Base-by-base conservation (phyloP, 441 rosid genomes). In the Omphalea diandra region DNA sequence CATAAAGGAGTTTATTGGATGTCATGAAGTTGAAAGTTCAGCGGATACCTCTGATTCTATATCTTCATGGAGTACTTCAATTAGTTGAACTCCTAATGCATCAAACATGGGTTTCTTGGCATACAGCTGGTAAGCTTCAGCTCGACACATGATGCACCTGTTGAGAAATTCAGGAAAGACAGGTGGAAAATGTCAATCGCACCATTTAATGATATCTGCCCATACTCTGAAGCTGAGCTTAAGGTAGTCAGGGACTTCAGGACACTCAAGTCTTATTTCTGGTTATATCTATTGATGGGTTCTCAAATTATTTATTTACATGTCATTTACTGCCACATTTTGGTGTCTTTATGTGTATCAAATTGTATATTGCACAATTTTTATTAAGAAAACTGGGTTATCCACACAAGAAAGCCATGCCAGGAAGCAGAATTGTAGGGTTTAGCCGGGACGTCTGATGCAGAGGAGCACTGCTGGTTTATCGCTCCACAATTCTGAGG, bases 61-160 rank as follows among this genome's bases (percentile, higher is more conserved):
- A 73, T 80, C 83, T 71, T 89, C 88, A 32, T 87, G 95, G 65
- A 89, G 88, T 78, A 87, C 79, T n/a, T 88, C 90, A 49, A 78
- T 44, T 44, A 86, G 80, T 76, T 81, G 92, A 68, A 86, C 50
- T 63, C 90, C 89, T 41, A 89, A 75, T 52, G 84, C 86, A 67
- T 89, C 92, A 22, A 89, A 89, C 58, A 87, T 73, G 43, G 92
- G 87, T 58, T 86, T 86, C 67, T 82, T 84, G 9, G 83, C 78
- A 66, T 84, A 89, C 58, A 86, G 81, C 72, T 83, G 90, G 77
- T 87, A 81, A 52, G 90, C 92, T 79, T 87, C 95, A 38, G 90
- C 92, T 83, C 92, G 73, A 81, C 95, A 87, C 92, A 86, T 89
- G 73, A 87, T 83, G 74, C 92, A 87, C 76, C 92, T 89, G 83